Evolutionary conservation across 805 yeast species (phyloP), one percentile per base, ranked within the genome.

Genomic region (Candida vartiovaarae): DNA sequence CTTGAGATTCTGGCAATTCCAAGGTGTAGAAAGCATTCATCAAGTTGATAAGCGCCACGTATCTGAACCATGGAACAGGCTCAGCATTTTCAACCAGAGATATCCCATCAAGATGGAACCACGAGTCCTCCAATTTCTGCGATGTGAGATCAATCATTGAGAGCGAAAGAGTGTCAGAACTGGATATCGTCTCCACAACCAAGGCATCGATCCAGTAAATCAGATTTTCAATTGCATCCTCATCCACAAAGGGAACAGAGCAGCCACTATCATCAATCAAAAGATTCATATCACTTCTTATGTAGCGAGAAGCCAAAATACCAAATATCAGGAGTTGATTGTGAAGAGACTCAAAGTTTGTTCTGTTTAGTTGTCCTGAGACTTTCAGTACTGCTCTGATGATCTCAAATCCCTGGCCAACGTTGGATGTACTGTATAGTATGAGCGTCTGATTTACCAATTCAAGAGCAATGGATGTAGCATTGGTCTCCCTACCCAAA

Each of bases 381-480:
- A 67, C 57, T 9, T 50, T 56, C 27, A 73, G 46, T 0, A 79
- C 76, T 2, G 71, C 35, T 34, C 58, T 59, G 10, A 70, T 64
- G 3, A 78, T 48, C 20, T 54, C 50, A 47, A 70, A 52, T 3
- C 74, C 66, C 23, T 65, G 54, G 4, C 55, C 43, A 6, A 72
- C 54, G 50, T 75, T 66, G 4, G 64, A 56, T 0, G 74, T 67
- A 3, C 76, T 64, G 4, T 71, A 55, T n/a, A 64, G 59, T 0
- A 72, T 49, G 6, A 80, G 50, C 4, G 71, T 51, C 32, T 65
- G 67, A 54, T 80, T 80, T 15, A 74, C 57, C 11, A 80, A 57
- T 41, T 66, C 65, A 36, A 80, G 55, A 2, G 70, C 53, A 3
- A 54, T 33, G 6, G 66, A 56, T 7, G 69, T 62, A 23, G 60